phyloP scores from a whole-genome alignment of 179 eudicot species.

The Camellia oleifera region DNA sequence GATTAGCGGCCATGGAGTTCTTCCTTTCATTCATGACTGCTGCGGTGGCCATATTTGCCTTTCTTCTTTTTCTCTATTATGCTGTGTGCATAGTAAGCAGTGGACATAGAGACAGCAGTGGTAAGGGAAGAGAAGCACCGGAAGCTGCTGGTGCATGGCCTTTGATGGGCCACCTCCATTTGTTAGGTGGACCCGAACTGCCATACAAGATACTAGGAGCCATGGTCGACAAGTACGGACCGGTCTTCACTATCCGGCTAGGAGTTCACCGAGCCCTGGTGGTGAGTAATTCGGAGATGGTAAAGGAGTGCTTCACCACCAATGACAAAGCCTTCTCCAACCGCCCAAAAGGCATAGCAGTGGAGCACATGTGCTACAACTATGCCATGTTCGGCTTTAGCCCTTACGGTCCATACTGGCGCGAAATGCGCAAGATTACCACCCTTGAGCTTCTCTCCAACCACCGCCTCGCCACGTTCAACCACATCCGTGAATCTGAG shows the following conservation, averaged over 20 bases:
- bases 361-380: not conserved
- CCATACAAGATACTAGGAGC: not conserved
- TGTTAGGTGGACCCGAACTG: not conserved
- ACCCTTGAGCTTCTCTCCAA: not conserved
- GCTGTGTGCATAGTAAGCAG: no score
- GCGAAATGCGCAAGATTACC: not conserved
- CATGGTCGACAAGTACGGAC: not conserved
- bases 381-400: not conserved
- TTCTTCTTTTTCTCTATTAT: not conserved
- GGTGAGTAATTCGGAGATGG: not conserved
- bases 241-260: not conserved
- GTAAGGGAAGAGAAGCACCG: no score
- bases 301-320: not conserved
- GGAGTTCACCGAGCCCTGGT: not conserved
- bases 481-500: not conserved
- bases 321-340: not conserved
- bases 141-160: conserved; percentile 5
- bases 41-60: not conserved
- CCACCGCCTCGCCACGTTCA: not conserved
- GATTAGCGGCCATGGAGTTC: not conserved
- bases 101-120: no score
- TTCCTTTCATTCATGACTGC: not conserved
- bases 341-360: not conserved
- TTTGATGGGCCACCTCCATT: not conserved
- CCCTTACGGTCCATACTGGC: not conserved